Base-by-base conservation (phyloP, 1,139 yeast species). In the Geotrichum restrictum region DNA sequence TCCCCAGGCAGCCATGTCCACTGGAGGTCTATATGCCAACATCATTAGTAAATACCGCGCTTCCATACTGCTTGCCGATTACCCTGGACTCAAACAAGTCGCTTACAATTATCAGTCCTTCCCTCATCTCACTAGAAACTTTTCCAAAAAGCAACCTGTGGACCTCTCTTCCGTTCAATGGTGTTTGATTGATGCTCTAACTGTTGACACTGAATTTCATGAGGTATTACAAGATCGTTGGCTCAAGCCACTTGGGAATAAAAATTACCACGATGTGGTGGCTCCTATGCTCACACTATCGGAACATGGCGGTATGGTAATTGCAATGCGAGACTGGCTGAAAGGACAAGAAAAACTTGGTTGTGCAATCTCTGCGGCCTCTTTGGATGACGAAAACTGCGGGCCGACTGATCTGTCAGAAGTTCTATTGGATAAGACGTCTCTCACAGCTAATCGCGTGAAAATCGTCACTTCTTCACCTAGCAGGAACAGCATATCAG, bases 261-360 rank as follows among this genome's bases (percentile, higher is more conserved):
- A 75, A 52, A 80, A 80, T 51, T 85, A 95, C 0, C 79, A 85
- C 41, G 81, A 82, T 55, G 88, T 91, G 1, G 83, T 91, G 27
- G 85, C 96, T 0, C 99, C 99, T 0, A 80, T 94, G 77, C 74
- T 94, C 45, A 87, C 97, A 0, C 72, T 93, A 51, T 82, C 88
- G 59, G 98, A 93, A 64, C 95, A 89, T 64, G 98, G 98, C 33
- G 99, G 99, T 1, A 88, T 93, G 82, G 93, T 91, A 3, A 83
- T 93, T 18, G 82, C 97, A 0, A 78, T 89, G 77, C 76, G 95
- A 59, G 99, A 93, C 66, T 91, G 96, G 93, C 72, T 89, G 11
- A 64, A 60, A 13, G 79, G 80, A 2, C 80, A 78, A 57, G 88
- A 84, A 27, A 77, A 77, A 49, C 62, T 83, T 53, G 85, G 85